These are phyloP conservation scores for Musa beccarii DNA, from an alignment of 176 grass and related monocot genomes.

Conservation along the genomic window DNA sequence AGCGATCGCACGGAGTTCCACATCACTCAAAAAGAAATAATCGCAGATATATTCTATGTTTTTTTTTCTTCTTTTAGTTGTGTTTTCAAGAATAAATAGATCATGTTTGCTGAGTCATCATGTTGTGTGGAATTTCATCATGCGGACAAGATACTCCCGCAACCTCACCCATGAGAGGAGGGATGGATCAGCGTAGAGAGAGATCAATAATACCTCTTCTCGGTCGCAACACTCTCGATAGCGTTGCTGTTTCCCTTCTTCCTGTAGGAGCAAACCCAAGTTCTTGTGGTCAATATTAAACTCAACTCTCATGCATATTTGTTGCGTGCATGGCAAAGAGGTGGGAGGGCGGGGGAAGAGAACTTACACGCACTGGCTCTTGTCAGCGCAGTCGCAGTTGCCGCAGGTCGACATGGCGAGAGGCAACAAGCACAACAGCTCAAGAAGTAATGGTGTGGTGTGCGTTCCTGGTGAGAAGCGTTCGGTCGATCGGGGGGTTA, in stretches of 20 bases:
- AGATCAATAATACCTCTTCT: constrained; percentile 48
- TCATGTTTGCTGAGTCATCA: neutral
- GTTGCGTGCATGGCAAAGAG: neutral
- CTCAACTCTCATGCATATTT: neutral
- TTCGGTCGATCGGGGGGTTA: neutral
- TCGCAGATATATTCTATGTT: no score
- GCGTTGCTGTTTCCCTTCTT: constrained; percentile 68
- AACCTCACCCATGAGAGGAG: no score
- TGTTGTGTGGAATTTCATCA: neutral
- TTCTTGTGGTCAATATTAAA: neutral
- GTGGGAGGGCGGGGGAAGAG: neutral
- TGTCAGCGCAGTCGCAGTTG: constrained; percentile 91
- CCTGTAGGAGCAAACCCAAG: constrained; percentile 22
- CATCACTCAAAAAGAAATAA: no score
- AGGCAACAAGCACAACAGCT: neutral
- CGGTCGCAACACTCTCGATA: constrained; percentile 29
- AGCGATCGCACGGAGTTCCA: no score
- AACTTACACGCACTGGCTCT: constrained; percentile 57
- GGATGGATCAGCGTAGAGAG: neutral
- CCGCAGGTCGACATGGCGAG: constrained; percentile 68
- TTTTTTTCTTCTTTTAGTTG: no score
- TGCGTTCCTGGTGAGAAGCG: neutral
- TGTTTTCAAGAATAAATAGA: no score
- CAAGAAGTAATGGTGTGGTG: neutral
- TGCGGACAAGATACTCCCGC: neutral